These are phyloP conservation scores for Graphilbum sp. DNA, from an alignment of 2,329 filamentous ascomycete genomes.

Conservation along the genomic window DNA sequence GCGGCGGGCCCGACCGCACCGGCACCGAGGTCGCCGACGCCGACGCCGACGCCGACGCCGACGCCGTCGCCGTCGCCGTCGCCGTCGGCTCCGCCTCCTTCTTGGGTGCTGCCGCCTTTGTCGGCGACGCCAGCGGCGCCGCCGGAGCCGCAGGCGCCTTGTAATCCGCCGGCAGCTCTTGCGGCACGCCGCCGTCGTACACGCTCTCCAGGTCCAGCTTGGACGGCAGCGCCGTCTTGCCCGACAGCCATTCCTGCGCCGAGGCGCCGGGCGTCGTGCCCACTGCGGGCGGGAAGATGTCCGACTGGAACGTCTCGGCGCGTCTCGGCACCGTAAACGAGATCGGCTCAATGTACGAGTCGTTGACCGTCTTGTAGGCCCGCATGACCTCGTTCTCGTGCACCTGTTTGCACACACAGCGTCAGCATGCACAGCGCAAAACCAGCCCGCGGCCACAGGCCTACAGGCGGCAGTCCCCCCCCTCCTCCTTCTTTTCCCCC, in stretches of 20 bases:
- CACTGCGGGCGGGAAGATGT: conserved; percentile 81
- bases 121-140: conserved; percentile 15
- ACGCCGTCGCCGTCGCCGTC: conserved; percentile 2
- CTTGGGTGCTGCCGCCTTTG: conserved; percentile 32
- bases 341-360: conserved; percentile 85
- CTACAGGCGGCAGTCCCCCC: no score
- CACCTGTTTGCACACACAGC: conserved; percentile 28
- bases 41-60: conserved; percentile 14
- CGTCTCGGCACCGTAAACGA: conserved; percentile 93
- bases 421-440: neutral
- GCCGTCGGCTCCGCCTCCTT: conserved; percentile 28
- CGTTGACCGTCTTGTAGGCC: conserved; percentile 94
- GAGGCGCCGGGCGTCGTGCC: conserved; percentile 70
- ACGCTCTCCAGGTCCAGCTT: conserved; percentile 91
- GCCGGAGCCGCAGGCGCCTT: conserved; percentile 34
- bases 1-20: conserved; percentile 34
- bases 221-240: conserved; percentile 67
- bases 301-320: conserved; percentile 88
- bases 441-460: no score
- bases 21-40: conserved; percentile 12
- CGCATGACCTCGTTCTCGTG: conserved; percentile 95
- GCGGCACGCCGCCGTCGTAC: conserved; percentile 68
- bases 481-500: no score
- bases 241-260: conserved; percentile 68
- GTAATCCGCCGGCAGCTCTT: conserved; percentile 58